Evolutionary conservation across 2,329 filamentous ascomycete species (phyloP).

Genomic region (Aspergillus jensenii): DNA sequence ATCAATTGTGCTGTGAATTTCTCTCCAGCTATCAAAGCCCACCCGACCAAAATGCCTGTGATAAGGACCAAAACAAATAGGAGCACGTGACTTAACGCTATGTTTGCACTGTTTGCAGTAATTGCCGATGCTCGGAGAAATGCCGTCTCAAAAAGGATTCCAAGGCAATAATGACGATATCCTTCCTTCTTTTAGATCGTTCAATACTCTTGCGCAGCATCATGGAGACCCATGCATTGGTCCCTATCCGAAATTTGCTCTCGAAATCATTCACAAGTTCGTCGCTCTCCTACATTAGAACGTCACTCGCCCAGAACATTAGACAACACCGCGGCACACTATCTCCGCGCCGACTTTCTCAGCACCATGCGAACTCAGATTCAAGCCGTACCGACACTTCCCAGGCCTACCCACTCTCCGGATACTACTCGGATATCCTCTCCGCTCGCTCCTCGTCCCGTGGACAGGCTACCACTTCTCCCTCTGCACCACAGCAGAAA

Average conservation of each 20-base stretch:
- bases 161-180: constrained; percentile 4
- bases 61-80: not conserved
- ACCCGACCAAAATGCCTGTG: not conserved
- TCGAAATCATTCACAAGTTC: constrained; percentile 5
- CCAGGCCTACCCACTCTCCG: constrained; percentile 43
- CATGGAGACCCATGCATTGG: constrained; percentile 29
- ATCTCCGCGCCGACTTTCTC: constrained; percentile 22
- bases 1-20: not conserved
- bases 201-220: not conserved
- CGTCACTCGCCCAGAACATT: not conserved
- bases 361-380: constrained; percentile 13
- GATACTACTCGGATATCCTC: constrained; percentile 47
- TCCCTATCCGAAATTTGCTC: constrained; percentile 19
- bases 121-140: constrained; percentile 4
- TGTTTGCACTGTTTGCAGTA: constrained; percentile 41
- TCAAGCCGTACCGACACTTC: constrained; percentile 10
- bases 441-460: constrained; percentile 28
- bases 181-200: constrained; percentile 13
- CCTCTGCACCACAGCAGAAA: constrained; percentile 12
- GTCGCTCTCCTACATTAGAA: not conserved
- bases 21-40: not conserved
- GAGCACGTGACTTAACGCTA: not conserved
- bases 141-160: not conserved
- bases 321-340: constrained; percentile 22
- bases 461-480: constrained; percentile 19